Evolutionary conservation across 2,329 filamentous ascomycete species (phyloP).

Genomic region (Hypoxylon sp.): DNA sequence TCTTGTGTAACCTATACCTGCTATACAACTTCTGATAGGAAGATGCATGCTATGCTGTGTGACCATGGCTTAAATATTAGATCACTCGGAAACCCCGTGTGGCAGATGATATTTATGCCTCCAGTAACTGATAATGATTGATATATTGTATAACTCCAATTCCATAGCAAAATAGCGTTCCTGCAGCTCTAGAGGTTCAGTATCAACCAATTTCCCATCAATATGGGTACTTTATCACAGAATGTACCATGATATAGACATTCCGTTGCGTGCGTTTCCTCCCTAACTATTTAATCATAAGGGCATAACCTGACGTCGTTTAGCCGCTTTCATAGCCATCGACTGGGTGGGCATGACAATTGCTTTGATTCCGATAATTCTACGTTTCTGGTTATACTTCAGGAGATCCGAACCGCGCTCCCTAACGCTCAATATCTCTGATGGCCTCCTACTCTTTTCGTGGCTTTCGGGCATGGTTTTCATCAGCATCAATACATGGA

Average conservation of each 20-base stretch:
- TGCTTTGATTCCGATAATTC: conserved; percentile 46
- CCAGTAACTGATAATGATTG: not conserved
- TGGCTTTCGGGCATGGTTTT: not conserved
- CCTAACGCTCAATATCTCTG: conserved; percentile 31
- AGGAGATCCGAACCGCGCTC: conserved; percentile 38
- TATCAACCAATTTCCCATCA: not conserved
- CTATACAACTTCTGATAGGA: not conserved
- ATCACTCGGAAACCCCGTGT: not conserved
- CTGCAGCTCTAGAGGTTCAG: not conserved
- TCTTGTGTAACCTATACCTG: not conserved
- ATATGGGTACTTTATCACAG: not conserved
- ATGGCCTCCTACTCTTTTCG: not conserved
- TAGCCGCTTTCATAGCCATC: conserved; percentile 50
- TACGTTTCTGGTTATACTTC: conserved; percentile 48
- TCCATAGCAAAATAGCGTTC: not conserved
- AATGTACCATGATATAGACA: conserved; percentile 4
- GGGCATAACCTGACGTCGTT: conserved; percentile 11
- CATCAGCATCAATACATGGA: conserved; percentile 1
- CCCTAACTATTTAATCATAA: not conserved
- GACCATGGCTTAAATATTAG: not conserved
- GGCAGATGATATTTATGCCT: not conserved
- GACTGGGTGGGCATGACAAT: conserved; percentile 47
- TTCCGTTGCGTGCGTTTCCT: conserved; percentile 1
- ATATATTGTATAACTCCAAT: not conserved
- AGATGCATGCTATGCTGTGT: not conserved